Evolutionary conservation across 495 filamentous ascomycete species (phyloP).

Genomic region (Neurospora sp.): DNA sequence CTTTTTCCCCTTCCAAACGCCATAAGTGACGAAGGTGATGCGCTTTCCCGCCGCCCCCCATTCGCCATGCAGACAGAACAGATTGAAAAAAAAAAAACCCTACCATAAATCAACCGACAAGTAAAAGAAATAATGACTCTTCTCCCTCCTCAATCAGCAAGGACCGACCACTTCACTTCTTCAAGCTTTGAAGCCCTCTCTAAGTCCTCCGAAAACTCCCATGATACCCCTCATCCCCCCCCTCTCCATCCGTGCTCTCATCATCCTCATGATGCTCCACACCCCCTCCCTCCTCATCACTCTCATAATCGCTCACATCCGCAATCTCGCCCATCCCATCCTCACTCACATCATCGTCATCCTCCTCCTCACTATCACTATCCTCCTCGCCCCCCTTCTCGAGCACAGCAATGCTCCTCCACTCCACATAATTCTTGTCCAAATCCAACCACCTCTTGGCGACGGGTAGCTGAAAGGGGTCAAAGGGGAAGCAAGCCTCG

Average conservation of each 20-base stretch:
- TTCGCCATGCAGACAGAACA: background rate
- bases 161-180: background rate
- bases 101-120: background rate
- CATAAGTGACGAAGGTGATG: background rate
- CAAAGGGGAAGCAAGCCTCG: conserved; percentile 94
- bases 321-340: conserved; percentile 16
- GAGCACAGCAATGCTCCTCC: conserved; percentile 68
- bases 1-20: background rate
- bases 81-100: background rate
- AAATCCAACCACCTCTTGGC: conserved; percentile 70
- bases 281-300: conserved; percentile 39
- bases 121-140: background rate
- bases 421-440: conserved; percentile 72
- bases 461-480: conserved; percentile 79
- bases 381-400: conserved; percentile 37
- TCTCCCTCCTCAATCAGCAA: background rate
- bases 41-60: background rate
- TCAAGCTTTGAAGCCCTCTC: background rate
- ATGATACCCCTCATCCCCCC: background rate
- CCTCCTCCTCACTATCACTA: conserved; percentile 36
- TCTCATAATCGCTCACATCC: conserved; percentile 37
- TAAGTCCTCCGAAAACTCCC: background rate
- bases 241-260: background rate
- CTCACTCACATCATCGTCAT: conserved; percentile 39
- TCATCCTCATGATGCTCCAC: conserved; percentile 20